Evolutionary conservation across 2,329 filamentous ascomycete genomes (phyloP), one percentile per base, ranked within the genome.

Genomic region (Alternaria consortialis): DNA sequence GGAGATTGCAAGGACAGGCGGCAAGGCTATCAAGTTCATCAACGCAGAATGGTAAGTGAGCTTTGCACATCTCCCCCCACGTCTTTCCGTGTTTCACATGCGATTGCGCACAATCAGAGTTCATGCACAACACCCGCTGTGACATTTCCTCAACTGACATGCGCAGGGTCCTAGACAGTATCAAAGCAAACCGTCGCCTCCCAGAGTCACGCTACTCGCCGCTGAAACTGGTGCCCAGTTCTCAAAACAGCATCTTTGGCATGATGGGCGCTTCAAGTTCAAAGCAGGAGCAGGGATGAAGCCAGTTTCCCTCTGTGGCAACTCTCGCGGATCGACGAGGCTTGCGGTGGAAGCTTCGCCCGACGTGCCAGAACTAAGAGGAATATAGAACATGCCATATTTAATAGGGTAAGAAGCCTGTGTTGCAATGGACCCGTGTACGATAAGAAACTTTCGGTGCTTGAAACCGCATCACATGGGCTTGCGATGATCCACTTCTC

Each of bases 121-220:
- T 48, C 40, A 65, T 39, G 23, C 46, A 60, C 48, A 32, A 34
- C 37, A 51, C 37, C 12, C 12, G 13, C 39, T 31, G 32, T 56
- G 31, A 29, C 42, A 5, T 29, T 15, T 27, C 44, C 52, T 36
- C 32, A 25, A 53, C 63, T 76, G 51, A 72, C 66, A 54, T 25
- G 47, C 65, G 48, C 67, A 92, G 91, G 92, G 87, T 92, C 6
- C 80, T 97, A n/a, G 91, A 96, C 74, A 94, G 92, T 75, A 84
- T 97, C 67, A 91, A 90, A 67, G 88, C 86, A 1, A 90, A 90
- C 3, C 92, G 87, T 75, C 84, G 93, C 56, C 82, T 96, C 42
- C 84, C 91, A 0, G 94, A 97, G 80, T 85, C 88, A 29, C 83
- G 86, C 54, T 97, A 94, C 74, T 84, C 87, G 17, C 68, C 71